Evolutionary conservation across 2,329 filamentous ascomycete genomes (phyloP).

Genomic region (Aspergillus hiratsukae): DNA sequence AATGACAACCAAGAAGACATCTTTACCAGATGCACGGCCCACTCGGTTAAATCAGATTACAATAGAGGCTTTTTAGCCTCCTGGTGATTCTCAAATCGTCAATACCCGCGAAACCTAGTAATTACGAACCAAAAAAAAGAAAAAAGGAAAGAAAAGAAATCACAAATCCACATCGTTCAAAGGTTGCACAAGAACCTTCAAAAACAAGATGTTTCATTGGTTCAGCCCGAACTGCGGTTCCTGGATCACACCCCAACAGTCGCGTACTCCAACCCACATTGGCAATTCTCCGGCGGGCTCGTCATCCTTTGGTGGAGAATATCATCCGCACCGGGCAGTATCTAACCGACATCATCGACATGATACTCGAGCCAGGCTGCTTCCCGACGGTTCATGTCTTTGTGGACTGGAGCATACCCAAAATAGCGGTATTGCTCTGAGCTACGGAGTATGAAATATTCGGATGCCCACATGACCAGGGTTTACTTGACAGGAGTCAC

Average conservation of each 20-base stretch:
- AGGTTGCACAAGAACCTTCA: background rate
- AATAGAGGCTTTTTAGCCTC: constrained; percentile 7
- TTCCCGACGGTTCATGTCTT: background rate
- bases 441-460: background rate
- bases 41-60: background rate
- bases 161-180: background rate
- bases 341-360: background rate
- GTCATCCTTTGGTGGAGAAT: constrained; percentile 20
- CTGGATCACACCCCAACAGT: background rate
- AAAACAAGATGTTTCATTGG: background rate
- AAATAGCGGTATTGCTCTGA: background rate
- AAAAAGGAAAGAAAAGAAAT: background rate
- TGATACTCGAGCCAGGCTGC: background rate
- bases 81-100: background rate
- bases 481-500: background rate
- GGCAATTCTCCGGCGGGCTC: constrained; percentile 26
- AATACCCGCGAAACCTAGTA: background rate
- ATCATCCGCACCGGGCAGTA: background rate
- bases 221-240: background rate
- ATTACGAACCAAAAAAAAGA: background rate
- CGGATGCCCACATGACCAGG: background rate
- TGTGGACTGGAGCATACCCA: background rate
- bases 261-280: constrained; percentile 6
- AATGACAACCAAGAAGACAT: background rate
- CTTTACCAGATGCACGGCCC: too few species aligned